Base-by-base conservation (phyloP, 2,329 filamentous ascomycete genomes). In the Penicillium crustosum region DNA sequence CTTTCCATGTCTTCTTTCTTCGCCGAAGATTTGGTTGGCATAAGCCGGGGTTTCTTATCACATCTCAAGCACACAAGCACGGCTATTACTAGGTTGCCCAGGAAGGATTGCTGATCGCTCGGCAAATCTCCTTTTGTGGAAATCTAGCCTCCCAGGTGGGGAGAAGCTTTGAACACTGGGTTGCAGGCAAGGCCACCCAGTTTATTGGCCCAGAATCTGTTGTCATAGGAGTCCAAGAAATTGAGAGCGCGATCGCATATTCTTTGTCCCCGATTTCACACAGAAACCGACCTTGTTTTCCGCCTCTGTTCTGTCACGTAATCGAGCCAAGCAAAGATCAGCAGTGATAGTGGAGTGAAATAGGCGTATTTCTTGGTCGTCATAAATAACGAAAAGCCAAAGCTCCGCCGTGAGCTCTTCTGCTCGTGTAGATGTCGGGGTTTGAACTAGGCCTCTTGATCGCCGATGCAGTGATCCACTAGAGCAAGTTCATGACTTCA, bases 401-500 rank as follows among this genome's bases (percentile, higher is more conserved):
- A 53, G 58, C 53, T 55, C 58, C 58, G 60, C 58, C 12, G 43
- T 15, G 21, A 53, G 54, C 47, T 13, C 29, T 31, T 50, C 45
- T 57, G 41, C 29, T 61, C 50, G 53, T 39, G 51, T 43, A 48
- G 10, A 19, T 49, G 25, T 7, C 38, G 38, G 23, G 21, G 38
- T 49, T 50, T 41, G 49, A 49, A 35, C 33, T 44, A 29, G 21
- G 23, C 52, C 48, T 53, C 53, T 62, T 55, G 62, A 63, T 63
- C 62, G 52, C 52, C 57, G 53, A 63, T 61, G 45, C 39, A 54
- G 39, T 44, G 54, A 44, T 55, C 64, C 62, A 62, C 59, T 45
- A 21, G 36, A 43, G 47, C 45, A 53, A 56, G 56, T 52, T 49
- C 48, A 49, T 55, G 48, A 50, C 45, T 50, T 42, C 19, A 49